Conservation (phyloP, 306 rosid species). For the Coriaria nepalensis region DNA sequence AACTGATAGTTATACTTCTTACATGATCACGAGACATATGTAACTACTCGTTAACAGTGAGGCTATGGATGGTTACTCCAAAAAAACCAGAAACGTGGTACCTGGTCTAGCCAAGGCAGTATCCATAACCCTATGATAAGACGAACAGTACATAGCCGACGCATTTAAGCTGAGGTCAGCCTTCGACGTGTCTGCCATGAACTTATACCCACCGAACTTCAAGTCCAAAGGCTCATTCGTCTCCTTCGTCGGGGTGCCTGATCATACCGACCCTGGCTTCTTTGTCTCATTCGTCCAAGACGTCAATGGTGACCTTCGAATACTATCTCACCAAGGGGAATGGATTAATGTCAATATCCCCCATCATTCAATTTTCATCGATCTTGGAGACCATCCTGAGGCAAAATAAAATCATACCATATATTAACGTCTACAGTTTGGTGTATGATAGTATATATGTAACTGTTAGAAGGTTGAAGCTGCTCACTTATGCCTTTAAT, state of each 20-base stretch:
- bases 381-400: slow-evolving; percentile 50
- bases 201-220: slow-evolving; percentile 32
- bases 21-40: neutral
- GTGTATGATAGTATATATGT: no score
- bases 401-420: slow-evolving; percentile 12
- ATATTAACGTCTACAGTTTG: neutral
- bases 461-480: slow-evolving; percentile 36
- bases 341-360: slow-evolving; percentile 41
- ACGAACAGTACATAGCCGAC: slow-evolving; percentile 36
- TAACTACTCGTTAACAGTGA: slow-evolving; percentile 14
- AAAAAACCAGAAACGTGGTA: slow-evolving; percentile 19
- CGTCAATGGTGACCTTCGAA: slow-evolving; percentile 42
- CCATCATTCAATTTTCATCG: slow-evolving; percentile 33
- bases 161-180: slow-evolving; percentile 32
- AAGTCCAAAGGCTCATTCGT: slow-evolving; percentile 15
- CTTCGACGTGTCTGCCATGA: slow-evolving; percentile 38
- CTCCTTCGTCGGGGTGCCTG: slow-evolving; percentile 29
- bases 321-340: slow-evolving; percentile 29
- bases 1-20: neutral
- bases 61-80: slow-evolving; percentile 21
- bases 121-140: slow-evolving; percentile 31
- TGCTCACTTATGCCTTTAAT: no score
- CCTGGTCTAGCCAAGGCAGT: slow-evolving; percentile 27
- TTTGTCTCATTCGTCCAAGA: slow-evolving; percentile 35
- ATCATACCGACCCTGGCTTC: slow-evolving; percentile 50